Base-by-base conservation (phyloP, 495 filamentous ascomycete genomes). In the Neurospora africana region DNA sequence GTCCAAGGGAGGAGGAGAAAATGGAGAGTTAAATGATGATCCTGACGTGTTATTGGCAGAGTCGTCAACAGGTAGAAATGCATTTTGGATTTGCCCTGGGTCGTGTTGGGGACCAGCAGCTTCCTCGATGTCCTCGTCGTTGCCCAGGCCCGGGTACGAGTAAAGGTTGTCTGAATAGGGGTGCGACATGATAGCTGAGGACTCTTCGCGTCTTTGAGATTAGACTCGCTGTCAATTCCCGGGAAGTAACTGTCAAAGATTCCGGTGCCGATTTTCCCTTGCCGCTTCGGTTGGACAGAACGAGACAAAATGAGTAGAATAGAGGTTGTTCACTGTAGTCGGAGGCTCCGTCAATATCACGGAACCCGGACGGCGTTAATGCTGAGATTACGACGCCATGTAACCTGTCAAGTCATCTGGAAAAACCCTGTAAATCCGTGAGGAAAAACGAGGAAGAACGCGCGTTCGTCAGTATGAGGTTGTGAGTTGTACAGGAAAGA, bases 161-260 rank as follows among this genome's bases (percentile, higher is more conserved):
- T 82, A 82, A 73, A 84, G 75, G 70, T 84, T 80, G 76, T 84
- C 84, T 11, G 83, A 82, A 75, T 84, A 84, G 2, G 83, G 82
- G 27, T 65, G 53, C 13, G 53, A 65, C 53, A 65, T 65, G 15
- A 65, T 65, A 6, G 27, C 15, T 9, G 27, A 65, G 13, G 4
- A 33, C 53, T 65, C 27, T 65, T 65, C 27, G 27, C 53, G 53
- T 33, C 53, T 19, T 19, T 4, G 53, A 35, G 27, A 65, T 15
- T 9, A 9, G 23, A 17, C 53, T 13, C 27, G 23, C 15, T 33
- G 27, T 61, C 53, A 17, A 30, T 8, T 33, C 53, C 27, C 44
- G 21, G 44, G 11, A n/a, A 23, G 44, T 61, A 33, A 33, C 53
- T 13, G 3, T 61, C 5, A 33, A 61, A 0, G 5, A 33, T 33